phyloP scores from a whole-genome alignment of 2,329 filamentous ascomycete genomes.

The Fusarium miscanthi region DNA sequence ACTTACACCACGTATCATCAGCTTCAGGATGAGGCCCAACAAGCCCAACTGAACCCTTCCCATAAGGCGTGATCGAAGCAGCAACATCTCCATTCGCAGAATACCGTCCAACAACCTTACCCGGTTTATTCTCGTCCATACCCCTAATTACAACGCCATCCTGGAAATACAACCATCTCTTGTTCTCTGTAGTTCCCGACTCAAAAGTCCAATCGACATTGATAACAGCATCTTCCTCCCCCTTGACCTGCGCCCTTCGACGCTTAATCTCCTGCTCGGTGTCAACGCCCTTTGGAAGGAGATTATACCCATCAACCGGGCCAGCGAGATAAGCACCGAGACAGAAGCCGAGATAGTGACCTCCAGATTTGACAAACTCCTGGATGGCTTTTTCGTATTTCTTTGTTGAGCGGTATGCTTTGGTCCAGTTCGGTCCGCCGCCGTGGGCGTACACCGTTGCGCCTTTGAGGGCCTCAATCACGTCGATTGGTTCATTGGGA shows the following conservation, averaged over 20 bases:
- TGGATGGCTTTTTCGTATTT: neutral
- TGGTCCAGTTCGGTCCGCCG: neutral
- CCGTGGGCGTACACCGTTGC: neutral
- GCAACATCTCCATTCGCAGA: conserved; percentile 2
- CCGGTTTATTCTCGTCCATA: neutral
- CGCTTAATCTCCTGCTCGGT: conserved; percentile 7
- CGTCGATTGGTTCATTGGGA: neutral
- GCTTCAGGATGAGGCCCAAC: conserved; percentile 13
- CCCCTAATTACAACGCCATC: conserved; percentile 15
- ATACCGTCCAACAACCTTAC: neutral
- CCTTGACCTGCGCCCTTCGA: neutral
- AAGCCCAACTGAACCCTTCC: conserved; percentile 19
- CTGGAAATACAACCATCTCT: conserved; percentile 15
- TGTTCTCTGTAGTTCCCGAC: neutral
- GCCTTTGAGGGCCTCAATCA: neutral
- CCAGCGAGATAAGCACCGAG: conserved; percentile 13
- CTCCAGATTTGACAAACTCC: neutral
- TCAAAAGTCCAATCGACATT: conserved; percentile 10
- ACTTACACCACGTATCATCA: conserved; percentile 13
- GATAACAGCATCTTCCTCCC: neutral
- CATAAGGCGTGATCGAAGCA: conserved; percentile 2
- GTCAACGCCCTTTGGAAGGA: neutral
- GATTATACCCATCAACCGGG: accelerated
- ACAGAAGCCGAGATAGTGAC: conserved; percentile 2
- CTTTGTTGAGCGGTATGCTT: conserved; percentile 5